Evolutionary conservation across 371 early-diverging fungal genomes (phyloP).

Genomic region (Fennellomyces sp.): DNA sequence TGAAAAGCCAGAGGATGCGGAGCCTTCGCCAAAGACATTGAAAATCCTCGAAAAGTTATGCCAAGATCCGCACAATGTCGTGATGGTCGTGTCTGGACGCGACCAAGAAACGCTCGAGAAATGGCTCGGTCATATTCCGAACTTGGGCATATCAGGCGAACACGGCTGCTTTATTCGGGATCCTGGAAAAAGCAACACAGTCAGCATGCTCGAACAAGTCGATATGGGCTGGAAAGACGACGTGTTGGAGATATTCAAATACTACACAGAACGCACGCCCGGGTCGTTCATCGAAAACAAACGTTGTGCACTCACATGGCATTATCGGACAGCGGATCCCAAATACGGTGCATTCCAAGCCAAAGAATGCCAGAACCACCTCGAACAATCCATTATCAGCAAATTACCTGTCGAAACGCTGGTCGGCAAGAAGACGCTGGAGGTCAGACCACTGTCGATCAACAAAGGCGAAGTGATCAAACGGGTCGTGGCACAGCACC

Average conservation of each 20-base stretch:
- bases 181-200: constrained; percentile 77
- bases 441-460: constrained; percentile 81
- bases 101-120: constrained; percentile 85
- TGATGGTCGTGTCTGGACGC: constrained; percentile 93
- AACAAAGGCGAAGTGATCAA: constrained; percentile 96
- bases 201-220: constrained; percentile 77
- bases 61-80: constrained; percentile 76
- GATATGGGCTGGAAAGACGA: constrained; percentile 91
- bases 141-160: constrained; percentile 91
- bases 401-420: constrained; percentile 92
- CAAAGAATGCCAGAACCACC: constrained; percentile 89
- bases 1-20: constrained; percentile 69
- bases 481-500: constrained; percentile 60
- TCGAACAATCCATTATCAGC: constrained; percentile 81
- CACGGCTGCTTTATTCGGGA: constrained; percentile 94
- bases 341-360: constrained; percentile 83
- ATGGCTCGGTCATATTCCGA: constrained; percentile 73
- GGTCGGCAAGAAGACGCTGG: constrained; percentile 96
- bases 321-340: constrained; percentile 89
- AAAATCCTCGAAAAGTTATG: constrained; percentile 61
- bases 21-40: constrained; percentile 67
- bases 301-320: constrained; percentile 86
- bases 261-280: constrained; percentile 91
- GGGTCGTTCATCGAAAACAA: constrained; percentile 88
- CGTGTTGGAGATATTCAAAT: constrained; percentile 86